Evolutionary conservation across 2,329 filamentous ascomycete species (phyloP), one percentile per base, ranked within the genome.

Genomic region (Fusarium humuli): DNA sequence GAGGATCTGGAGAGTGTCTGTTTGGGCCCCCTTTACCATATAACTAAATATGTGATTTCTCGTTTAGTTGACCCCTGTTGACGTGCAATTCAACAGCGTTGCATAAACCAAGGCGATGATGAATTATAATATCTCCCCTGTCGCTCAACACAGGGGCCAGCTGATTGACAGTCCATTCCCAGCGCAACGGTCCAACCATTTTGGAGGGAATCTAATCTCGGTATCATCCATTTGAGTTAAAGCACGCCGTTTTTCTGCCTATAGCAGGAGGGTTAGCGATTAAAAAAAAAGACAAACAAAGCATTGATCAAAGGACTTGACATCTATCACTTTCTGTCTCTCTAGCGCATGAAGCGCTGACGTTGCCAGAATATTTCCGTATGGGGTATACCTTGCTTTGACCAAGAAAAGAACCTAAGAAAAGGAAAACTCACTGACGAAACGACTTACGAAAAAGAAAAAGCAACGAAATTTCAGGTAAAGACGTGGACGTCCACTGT

Each of bases 151-250:
- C 65, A 62, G 55, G 58, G 65, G 56, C 48, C 58, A 60, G 34
- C 44, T 54, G 46, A 62, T 49, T 53, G 59, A 64, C 55, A 64
- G 67, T 50, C 73, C 71, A 75, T 75, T 74, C 71, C 71, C 73
- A 73, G 67, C 70, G 61, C 64, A 61, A 74, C 73, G 64, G 73
- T 61, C 72, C 69, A 65, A 54, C 48, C 54, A 64, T 27, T 23
- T 50, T 60, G 67, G 46, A 71, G 61, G 58, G 61, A 61, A 71
- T 68, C 64, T 74, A 75, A 75, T 75, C 69, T 75, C 73, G 73
- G 73, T 61, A 71, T 73, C 60, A 47, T 64, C 73, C 57, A 57
- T 69, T 73, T 52, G 60, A 72, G 69, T 67, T 65, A 72, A 56
- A 66, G 48, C 61, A 64, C n/a, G 41, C 57, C 57, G 61, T 49